Percentiles rank a stretch among this genome's conserved stretches.
Conservation (phyloP, 805 yeast species). For the Kodamaea fukazawae region DNA sequence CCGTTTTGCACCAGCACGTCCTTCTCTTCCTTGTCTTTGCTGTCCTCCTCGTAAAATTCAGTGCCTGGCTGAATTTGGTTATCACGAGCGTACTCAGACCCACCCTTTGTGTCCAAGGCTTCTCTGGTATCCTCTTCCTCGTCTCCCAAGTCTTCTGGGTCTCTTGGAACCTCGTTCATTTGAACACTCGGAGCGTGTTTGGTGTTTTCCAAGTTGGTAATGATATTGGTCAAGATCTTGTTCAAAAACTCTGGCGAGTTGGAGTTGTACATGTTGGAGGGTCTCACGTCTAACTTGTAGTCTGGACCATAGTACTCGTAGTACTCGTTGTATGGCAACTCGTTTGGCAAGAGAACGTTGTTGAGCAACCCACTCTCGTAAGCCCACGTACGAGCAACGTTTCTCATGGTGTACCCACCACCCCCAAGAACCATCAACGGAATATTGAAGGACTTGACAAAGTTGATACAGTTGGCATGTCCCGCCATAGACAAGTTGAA, state of each 20-base stretch:
- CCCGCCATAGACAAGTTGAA: constrained; percentile 91
- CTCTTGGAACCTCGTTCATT: constrained; percentile 83
- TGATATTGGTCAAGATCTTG: constrained; percentile 74
- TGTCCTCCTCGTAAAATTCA: constrained; percentile 74
- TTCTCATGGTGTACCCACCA: constrained; percentile 97
- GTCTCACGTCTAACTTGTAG: constrained; percentile 89
- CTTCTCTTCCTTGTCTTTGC: constrained; percentile 40
- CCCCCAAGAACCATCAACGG: constrained; percentile 96
- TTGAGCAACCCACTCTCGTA: constrained; percentile 87
- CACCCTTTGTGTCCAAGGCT: constrained; percentile 88
- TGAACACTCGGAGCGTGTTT: constrained; percentile 97
- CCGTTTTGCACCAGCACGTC: constrained; percentile 14
- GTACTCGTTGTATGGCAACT: constrained; percentile 86
- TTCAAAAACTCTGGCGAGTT: constrained; percentile 90
- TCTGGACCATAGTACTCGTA: constrained; percentile 98
- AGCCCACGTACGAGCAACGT: constrained; percentile 94
- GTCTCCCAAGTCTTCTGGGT: constrained; percentile 82
- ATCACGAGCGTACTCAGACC: constrained; percentile 83
- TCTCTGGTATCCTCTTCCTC: constrained; percentile 78
- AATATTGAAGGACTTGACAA: constrained; percentile 77
- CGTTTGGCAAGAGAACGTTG: constrained; percentile 62
- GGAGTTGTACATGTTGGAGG: constrained; percentile 95
- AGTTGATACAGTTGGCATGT: constrained; percentile 94
- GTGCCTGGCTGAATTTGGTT: constrained; percentile 64
- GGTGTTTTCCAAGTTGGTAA: constrained; percentile 80